Evolutionary conservation across 495 filamentous ascomycete species (phyloP).

Genomic region (Hyaloscypha bicolor): DNA sequence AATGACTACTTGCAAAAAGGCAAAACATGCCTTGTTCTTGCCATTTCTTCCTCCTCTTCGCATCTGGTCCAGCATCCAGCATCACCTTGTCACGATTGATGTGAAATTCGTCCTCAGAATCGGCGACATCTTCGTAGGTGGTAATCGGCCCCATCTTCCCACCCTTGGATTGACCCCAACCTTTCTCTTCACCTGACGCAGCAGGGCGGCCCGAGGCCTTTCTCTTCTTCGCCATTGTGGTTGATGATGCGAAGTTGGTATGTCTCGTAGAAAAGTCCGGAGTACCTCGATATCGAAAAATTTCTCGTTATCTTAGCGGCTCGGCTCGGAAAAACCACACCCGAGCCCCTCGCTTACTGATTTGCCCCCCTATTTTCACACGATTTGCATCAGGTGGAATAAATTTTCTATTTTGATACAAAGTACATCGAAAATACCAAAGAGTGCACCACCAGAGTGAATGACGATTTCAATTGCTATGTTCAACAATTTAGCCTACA

Average conservation of each 20-base stretch:
- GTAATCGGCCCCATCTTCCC: conserved; percentile 59
- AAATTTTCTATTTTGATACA: no score
- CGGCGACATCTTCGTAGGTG: conserved; percentile 82
- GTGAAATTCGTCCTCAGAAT: conserved; percentile 92
- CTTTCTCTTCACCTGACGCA: conserved; percentile 45
- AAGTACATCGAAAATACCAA: no score
- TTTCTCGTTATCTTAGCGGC: conserved; percentile 21
- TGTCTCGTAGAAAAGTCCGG: neutral
- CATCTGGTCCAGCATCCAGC: conserved; percentile 75
- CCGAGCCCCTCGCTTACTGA: neutral
- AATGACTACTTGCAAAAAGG: conserved; percentile 17
- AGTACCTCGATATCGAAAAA: conserved; percentile 9
- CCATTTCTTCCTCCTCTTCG: conserved; percentile 71
- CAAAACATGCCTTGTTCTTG: conserved; percentile 57
- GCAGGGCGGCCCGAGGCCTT: conserved; percentile 59
- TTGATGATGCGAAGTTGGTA: neutral
- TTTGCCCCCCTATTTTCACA: neutral
- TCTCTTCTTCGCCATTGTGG: conserved; percentile 78
- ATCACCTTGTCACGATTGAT: conserved; percentile 80
- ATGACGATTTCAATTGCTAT: no score
- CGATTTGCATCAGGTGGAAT: no score
- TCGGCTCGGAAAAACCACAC: neutral
- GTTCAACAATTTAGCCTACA: no score
- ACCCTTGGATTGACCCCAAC: conserved; percentile 50
- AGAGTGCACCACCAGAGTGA: no score